These are phyloP conservation scores for Phytophthora ramorum DNA, from an alignment of 352 stramenopile species.

Conservation along the genomic window DNA sequence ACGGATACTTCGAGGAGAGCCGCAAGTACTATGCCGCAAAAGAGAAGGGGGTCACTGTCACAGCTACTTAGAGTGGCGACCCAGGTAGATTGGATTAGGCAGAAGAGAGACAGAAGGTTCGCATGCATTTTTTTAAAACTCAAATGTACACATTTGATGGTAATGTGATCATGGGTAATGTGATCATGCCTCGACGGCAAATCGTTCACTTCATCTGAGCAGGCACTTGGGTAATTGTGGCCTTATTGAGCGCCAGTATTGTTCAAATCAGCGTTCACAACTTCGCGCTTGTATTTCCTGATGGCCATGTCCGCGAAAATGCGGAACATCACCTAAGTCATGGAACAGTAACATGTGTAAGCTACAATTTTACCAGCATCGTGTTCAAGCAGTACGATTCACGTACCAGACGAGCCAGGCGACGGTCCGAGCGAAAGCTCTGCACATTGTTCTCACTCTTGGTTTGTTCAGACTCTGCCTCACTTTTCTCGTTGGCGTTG, in stretches of 20 bases:
- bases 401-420: conserved; percentile 71
- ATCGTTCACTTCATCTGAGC: conserved; percentile 14
- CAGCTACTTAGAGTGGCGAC: conserved; percentile 29
- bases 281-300: conserved; percentile 66
- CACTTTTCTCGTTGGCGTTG: conserved; percentile 55
- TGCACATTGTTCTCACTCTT: conserved; percentile 77
- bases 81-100: conserved; percentile 13
- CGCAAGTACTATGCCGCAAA: conserved; percentile 93
- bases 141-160: conserved; percentile 28
- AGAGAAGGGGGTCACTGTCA: conserved; percentile 69
- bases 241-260: conserved; percentile 4
- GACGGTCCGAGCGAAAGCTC: conserved; percentile 84
- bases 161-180: conserved; percentile 3
- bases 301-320: conserved; percentile 74
- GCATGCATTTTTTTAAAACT: conserved; percentile 24
- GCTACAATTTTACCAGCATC: not conserved
- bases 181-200: not conserved
- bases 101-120: conserved; percentile 8
- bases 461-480: conserved; percentile 57
- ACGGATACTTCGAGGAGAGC: conserved; percentile 97
- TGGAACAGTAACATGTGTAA: not conserved
- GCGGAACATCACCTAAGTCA: conserved; percentile 63
- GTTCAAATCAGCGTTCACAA: conserved; percentile 30
- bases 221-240: not conserved
- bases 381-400: not conserved